These are phyloP conservation scores for Acanthamoeba pearcei DNA, from an alignment of 208 protist species.

Conservation along the genomic window DNA sequence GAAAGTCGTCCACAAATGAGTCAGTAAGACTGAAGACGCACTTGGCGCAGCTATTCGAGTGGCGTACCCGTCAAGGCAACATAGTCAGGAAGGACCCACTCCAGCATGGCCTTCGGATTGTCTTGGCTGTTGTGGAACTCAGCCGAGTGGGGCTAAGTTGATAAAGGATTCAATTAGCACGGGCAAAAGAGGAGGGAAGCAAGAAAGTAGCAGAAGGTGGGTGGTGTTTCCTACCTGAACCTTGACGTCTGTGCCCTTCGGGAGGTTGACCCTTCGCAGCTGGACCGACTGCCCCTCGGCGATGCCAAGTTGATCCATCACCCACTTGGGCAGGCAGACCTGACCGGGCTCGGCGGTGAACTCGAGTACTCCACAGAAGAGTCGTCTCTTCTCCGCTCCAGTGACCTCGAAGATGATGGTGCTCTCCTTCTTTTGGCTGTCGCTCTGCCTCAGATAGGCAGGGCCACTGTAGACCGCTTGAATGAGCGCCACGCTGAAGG, in stretches of 20 bases:
- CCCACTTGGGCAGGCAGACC: conserved; percentile 57
- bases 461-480: not conserved
- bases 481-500: not conserved
- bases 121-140: conserved; percentile 61
- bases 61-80: conserved; percentile 34
- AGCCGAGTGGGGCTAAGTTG: conserved; percentile 24
- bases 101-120: conserved; percentile 67
- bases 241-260: conserved; percentile 60
- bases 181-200: too few relatives aligned
- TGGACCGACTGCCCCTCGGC: conserved; percentile 26
- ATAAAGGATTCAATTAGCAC: too few relatives aligned
- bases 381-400: conserved; percentile 2
- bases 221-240: not conserved
- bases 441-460: not conserved
- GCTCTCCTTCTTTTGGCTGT: not conserved
- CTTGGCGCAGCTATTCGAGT: not conserved
- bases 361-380: conserved; percentile 68
- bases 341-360: conserved; percentile 29
- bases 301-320: conserved; percentile 68
- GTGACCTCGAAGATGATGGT: conserved; percentile 72
- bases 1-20: not conserved
- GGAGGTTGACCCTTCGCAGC: conserved; percentile 68
- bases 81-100: conserved; percentile 64
- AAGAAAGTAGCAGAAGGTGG: too few relatives aligned
- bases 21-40: not conserved